These are phyloP conservation scores for Hymenoscyphus albidus DNA, from an alignment of 2,329 filamentous ascomycete species.

Conservation along the genomic window DNA sequence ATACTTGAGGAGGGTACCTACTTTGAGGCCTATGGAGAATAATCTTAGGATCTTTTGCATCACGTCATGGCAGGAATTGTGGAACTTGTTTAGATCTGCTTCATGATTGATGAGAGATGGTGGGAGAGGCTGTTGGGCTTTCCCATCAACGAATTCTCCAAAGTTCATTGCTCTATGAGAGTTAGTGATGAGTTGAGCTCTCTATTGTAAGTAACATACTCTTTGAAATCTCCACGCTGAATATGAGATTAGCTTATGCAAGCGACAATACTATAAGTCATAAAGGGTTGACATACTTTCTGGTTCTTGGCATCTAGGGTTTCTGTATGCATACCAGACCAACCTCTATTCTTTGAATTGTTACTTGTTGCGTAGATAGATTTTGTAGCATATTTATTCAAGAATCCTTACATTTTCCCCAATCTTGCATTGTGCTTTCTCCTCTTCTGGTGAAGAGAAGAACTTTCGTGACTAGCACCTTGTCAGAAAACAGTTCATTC, in stretches of 20 bases:
- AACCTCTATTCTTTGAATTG: conserved; percentile 70
- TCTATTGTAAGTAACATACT: conserved; percentile 48
- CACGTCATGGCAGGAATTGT: conserved; percentile 65
- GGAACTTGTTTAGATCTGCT: conserved; percentile 61
- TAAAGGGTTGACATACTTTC: conserved; percentile 48
- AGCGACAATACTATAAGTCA: neutral
- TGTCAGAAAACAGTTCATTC: conserved; percentile 4
- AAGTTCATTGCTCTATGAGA: conserved; percentile 80
- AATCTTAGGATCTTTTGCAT: conserved; percentile 70
- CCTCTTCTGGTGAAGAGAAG: conserved; percentile 65
- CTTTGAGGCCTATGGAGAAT: conserved; percentile 72
- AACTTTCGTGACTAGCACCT: conserved; percentile 61
- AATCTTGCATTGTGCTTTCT: conserved; percentile 74
- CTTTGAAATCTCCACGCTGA: conserved; percentile 80
- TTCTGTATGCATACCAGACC: conserved; percentile 84
- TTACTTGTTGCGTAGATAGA: conserved; percentile 18
- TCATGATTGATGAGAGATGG: conserved; percentile 56
- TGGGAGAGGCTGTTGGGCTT: conserved; percentile 75
- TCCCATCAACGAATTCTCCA: conserved; percentile 64
- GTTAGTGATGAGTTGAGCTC: conserved; percentile 6
- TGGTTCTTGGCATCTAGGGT: conserved; percentile 82
- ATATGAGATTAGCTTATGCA: neutral
- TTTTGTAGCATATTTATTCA: neutral
- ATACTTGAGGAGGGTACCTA: conserved; percentile 30
- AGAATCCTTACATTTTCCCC: conserved; percentile 49